A percentile compares a stretch with the other conserved stretches of the same genome.
Evolutionary conservation across 768 basidiomycete species (phyloP).

Genomic region (Trametes coccinea): DNA sequence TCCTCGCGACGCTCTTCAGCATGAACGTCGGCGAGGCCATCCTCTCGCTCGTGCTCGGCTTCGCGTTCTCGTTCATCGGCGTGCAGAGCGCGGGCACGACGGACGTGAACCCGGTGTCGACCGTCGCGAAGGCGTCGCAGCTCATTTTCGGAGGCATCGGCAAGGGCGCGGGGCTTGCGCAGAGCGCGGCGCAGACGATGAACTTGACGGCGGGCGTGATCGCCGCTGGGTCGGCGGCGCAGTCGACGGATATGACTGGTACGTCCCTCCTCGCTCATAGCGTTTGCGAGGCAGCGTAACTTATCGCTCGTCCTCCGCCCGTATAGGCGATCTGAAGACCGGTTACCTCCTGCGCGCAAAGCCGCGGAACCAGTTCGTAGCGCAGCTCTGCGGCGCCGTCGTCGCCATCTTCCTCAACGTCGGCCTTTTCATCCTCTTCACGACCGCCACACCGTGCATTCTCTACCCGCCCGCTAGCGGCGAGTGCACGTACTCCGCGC

Average conservation of each 20-base stretch:
- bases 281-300: no score
- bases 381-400: slow-evolving; percentile 56
- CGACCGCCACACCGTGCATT: slow-evolving; percentile 63
- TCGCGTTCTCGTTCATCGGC: slow-evolving; percentile 68
- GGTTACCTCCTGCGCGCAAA: slow-evolving; percentile 66
- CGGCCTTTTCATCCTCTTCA: slow-evolving; percentile 63
- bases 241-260: slow-evolving; percentile 64
- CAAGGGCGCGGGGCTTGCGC: slow-evolving; percentile 44
- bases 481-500: slow-evolving; percentile 55
- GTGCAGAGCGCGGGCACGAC: slow-evolving; percentile 53
- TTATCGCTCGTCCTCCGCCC: no score
- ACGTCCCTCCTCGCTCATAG: not conserved
- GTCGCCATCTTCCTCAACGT: slow-evolving; percentile 61
- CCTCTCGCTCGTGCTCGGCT: slow-evolving; percentile 58
- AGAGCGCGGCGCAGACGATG: slow-evolving; percentile 42
- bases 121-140: slow-evolving; percentile 63
- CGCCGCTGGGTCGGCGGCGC: slow-evolving; percentile 55
- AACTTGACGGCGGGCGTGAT: slow-evolving; percentile 56
- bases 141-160: slow-evolving; percentile 64
- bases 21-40: slow-evolving; percentile 61
- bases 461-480: slow-evolving; percentile 31
- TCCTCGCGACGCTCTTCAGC: slow-evolving; percentile 54
- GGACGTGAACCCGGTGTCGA: slow-evolving; percentile 62
- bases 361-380: slow-evolving; percentile 62
- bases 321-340: slow-evolving; percentile 42